phyloP scores from a whole-genome alignment of 208 protist species.

The Leptomonas seymouri region DNA sequence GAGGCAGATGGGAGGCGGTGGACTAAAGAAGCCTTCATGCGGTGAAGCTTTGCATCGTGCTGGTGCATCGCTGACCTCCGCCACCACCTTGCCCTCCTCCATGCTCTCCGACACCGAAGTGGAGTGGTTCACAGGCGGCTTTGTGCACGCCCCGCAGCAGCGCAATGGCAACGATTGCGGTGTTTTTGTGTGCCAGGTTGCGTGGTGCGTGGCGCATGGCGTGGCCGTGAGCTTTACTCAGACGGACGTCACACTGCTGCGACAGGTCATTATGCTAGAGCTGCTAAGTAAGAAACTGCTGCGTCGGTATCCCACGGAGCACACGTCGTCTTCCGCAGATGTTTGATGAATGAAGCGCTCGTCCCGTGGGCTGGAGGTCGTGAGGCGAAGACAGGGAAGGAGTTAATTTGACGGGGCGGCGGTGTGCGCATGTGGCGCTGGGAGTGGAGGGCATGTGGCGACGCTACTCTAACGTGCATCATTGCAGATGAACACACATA shows the following conservation, averaged over 20 bases:
- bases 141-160: constrained; percentile 64
- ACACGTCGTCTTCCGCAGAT: constrained; percentile 43
- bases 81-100: constrained; percentile 14
- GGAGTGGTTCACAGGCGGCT: constrained; percentile 45
- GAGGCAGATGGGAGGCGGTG: background rate
- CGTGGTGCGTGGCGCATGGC: constrained; percentile 69
- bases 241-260: constrained; percentile 41
- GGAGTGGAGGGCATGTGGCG: too few species aligned
- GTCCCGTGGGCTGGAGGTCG: too few species aligned
- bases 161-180: constrained; percentile 79
- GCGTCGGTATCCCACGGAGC: constrained; percentile 49
- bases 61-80: background rate
- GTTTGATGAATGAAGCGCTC: constrained; percentile 9
- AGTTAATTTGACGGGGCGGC: too few species aligned
- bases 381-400: too few species aligned
- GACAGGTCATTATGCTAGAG: constrained; percentile 66
- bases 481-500: too few species aligned
- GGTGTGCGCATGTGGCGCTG: too few species aligned
- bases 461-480: too few species aligned
- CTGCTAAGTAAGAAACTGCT: constrained; percentile 51
- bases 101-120: constrained; percentile 32
- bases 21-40: background rate
- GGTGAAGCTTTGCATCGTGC: background rate
- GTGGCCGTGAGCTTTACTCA: constrained; percentile 62
- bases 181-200: constrained; percentile 80